phyloP scores from a whole-genome alignment of 768 basidiomycete species.

The Suillus lakei region DNA sequence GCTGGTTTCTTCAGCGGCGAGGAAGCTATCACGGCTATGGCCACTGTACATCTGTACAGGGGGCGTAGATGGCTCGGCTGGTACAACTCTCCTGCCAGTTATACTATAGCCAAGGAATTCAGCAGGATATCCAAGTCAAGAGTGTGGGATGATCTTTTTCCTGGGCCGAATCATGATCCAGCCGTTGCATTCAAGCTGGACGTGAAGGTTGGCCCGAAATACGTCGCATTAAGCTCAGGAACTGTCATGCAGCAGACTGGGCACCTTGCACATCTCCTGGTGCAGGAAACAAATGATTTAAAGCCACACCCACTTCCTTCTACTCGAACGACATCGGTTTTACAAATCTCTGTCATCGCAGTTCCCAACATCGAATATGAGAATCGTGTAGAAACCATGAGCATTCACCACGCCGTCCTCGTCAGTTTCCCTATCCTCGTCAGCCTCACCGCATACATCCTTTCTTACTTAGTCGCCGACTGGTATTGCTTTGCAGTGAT shows the following conservation, averaged over 20 bases:
- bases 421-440: constrained; percentile 27
- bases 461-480: constrained; percentile 30
- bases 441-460: constrained; percentile 23
- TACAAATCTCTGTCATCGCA: not conserved
- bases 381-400: not conserved
- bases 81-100: constrained; percentile 41
- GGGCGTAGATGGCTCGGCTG: constrained; percentile 39
- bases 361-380: not conserved
- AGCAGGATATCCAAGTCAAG: constrained; percentile 28
- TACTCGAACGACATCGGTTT: constrained; percentile 10
- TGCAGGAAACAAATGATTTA: constrained; percentile 9
- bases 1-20: constrained; percentile 41
- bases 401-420: constrained; percentile 4
- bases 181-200: constrained; percentile 30
- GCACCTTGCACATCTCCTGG: constrained; percentile 26
- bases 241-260: constrained; percentile 23
- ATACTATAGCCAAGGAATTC: constrained; percentile 33
- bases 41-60: constrained; percentile 31
- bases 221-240: constrained; percentile 27
- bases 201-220: constrained; percentile 31
- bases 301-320: not conserved
- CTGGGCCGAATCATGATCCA: constrained; percentile 24
- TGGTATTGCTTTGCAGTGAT: constrained; percentile 39
- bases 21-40: constrained; percentile 36
- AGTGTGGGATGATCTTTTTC: constrained; percentile 32